Evolutionary conservation across 108 stramenopile species (phyloP), one percentile per base, ranked within the genome.

Genomic region (Fistulifera pelliculosa): DNA sequence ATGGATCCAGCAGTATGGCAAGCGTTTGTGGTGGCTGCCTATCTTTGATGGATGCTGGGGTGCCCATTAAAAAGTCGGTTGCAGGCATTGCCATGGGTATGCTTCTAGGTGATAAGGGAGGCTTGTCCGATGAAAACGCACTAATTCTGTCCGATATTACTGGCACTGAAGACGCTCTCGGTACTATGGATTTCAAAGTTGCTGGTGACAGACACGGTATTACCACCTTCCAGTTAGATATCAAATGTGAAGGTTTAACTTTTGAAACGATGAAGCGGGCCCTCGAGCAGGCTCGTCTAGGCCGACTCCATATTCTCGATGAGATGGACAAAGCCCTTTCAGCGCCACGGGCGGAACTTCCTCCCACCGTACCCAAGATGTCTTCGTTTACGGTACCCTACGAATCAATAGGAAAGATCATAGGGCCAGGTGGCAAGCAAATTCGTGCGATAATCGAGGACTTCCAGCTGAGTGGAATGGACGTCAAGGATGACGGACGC

Each of bases 21-120:
- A 79, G 85, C 23, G 89, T 90, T 21, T 97, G 96, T 62, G 93
- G 90, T 27, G 94, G 88, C 8, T 88, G 82, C 24, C 65, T 97
- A 31, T 85, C 94, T 14, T 61, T 97, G 18, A 87, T 97, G 90
- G 94, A 97, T 63, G 94, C 94, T 47, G 96, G 96, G 27, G 90
- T 96, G 12, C 90, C 94, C 11, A 71, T 89, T 14, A 78, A 81
- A 50, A 67, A 57, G 27, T 70, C 82, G 8, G 70, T 92, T 38
- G 90, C 88, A 4, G 90, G 90, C 19, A 79, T 91, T 60, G 87
- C 90, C 19, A 88, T 94, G 87, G 90, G 87, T 27, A 80, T 90
- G 74, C 73, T 89, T 21, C 54, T 90, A 26, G 81, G 59, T 13
- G 79, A 83, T 43, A 74, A 67, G 44, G 31, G 31, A 35, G 31